Evolutionary conservation across 257 asterid species (phyloP), one percentile per base, ranked within the genome.

Genomic region (Gentiana straminea): DNA sequence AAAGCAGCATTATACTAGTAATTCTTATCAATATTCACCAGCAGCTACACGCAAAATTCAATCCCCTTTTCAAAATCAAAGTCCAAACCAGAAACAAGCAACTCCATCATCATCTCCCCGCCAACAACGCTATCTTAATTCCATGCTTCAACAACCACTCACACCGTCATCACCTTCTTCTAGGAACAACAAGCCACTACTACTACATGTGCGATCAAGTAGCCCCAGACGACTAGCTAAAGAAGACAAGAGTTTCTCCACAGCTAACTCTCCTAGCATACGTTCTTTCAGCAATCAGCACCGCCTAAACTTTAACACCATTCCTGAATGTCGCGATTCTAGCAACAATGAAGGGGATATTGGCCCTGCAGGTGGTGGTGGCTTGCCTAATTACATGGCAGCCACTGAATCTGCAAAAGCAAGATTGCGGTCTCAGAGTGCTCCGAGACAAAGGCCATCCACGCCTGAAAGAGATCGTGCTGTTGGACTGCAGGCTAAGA

Each of bases 391-490:
- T 53, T 90, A 90, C 77, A 90, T 90, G 97, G 94, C 93, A 10
- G 82, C 94, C 0, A 90, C 97, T 2, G 94, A 82, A 69, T 90
- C 97, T 4, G 94, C 94, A 0, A 86, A 84, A 63, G 94, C 97
- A 1, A 73, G 95, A 61, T 68, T 69, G 15, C 78, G 96, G 1
- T 90, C 94, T 13, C 96, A 86, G 57, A 90, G 97, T 48, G 94
- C 91, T 34, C 97, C 97, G 32, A 66, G 94, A 55, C 88, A 82
- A 66, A 78, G 97, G 72, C 81, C 86, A 0, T 64, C 85, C 7
- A 89, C 97, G 4, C 97, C 96, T 2, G 97, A 86, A 67, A 77
- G 86, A 33, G 97, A 86, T 5, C 79, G 90, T 7, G 69, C 64
- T 10, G 75, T 80, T 2, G 87, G 79, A 5, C 71, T 76, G 8